Evolutionary conservation across 768 basidiomycete genomes (phyloP).

Genomic region (Naganishia friedmannii): DNA sequence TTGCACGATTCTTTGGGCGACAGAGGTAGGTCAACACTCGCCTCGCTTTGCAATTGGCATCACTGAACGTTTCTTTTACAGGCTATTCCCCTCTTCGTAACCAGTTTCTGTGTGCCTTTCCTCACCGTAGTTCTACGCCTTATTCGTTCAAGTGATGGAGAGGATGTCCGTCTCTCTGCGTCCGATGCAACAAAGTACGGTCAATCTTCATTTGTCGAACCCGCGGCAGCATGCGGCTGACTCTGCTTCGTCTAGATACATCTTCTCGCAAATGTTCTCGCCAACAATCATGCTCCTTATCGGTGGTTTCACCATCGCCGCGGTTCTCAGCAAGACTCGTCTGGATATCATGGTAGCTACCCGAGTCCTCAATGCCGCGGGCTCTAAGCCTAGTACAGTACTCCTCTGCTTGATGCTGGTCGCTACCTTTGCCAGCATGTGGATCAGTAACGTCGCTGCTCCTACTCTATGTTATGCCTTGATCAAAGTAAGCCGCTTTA

Average conservation of each 20-base stretch:
- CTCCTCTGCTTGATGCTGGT: conserved; percentile 92
- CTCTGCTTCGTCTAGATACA: conserved; percentile 56
- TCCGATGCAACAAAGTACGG: conserved; percentile 69
- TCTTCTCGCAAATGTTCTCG: conserved; percentile 94
- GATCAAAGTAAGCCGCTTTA: conserved; percentile 65
- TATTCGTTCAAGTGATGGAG: conserved; percentile 62
- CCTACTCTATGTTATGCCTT: conserved; percentile 95
- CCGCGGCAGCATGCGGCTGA: conserved; percentile 45
- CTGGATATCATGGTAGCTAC: conserved; percentile 88
- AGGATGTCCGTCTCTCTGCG: conserved; percentile 58
- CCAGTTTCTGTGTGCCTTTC: conserved; percentile 82
- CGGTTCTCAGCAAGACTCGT: conserved; percentile 89
- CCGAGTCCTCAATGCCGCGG: conserved; percentile 82
- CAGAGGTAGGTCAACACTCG: conserved; percentile 64
- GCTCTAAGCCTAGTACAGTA: conserved; percentile 78
- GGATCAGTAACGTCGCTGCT: conserved; percentile 99
- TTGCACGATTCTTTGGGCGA: conserved; percentile 91
- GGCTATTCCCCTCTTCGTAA: conserved; percentile 98
- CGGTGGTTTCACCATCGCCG: conserved; percentile 95
- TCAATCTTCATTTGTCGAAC: conserved; percentile 42
- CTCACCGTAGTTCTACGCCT: conserved; percentile 82
- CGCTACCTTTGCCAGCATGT: conserved; percentile 98
- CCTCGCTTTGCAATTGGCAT: not conserved
- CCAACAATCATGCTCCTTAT: conserved; percentile 98
- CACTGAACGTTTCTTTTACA: conserved; percentile 44